Percentiles rank a stretch among this genome's conserved stretches.
Evolutionary conservation across 192 early-diverging fungal genomes (phyloP).

Genomic region (Coemansia sp.): DNA sequence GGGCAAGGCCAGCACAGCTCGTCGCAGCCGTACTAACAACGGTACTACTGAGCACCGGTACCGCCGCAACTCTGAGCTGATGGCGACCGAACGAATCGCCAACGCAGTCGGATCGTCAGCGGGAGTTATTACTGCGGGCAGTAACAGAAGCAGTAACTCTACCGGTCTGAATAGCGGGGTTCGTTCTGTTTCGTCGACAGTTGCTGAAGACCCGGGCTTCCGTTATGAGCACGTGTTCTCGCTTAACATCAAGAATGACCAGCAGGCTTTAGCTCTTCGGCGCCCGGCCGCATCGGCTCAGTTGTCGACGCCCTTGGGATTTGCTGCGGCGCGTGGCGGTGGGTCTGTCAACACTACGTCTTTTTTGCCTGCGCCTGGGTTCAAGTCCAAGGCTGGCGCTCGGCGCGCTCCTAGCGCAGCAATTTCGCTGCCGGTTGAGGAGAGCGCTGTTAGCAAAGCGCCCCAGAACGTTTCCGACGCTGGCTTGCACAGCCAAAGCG

Average conservation of each 20-base stretch:
- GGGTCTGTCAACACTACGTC: background rate
- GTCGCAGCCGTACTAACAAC: constrained; percentile 27
- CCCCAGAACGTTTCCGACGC: constrained; percentile 25
- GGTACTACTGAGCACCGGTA: constrained; percentile 56
- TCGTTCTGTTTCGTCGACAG: constrained; percentile 36
- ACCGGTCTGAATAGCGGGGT: background rate
- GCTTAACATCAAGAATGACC: constrained; percentile 24
- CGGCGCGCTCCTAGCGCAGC: constrained; percentile 8
- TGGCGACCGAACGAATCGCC: constrained; percentile 21
- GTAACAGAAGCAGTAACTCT: background rate
- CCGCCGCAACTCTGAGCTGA: constrained; percentile 52
- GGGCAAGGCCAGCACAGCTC: constrained; percentile 6
- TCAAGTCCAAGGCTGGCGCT: background rate
- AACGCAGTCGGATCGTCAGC: background rate
- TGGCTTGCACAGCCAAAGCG: background rate
- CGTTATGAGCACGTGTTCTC: constrained; percentile 51
- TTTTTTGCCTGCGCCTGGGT: background rate
- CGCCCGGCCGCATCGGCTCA: background rate
- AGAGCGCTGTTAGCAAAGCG: constrained; percentile 17
- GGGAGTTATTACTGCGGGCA: background rate
- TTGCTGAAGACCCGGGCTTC: constrained; percentile 18
- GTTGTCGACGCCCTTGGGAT: constrained; percentile 8
- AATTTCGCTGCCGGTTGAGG: constrained; percentile 34
- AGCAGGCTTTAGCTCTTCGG: background rate
- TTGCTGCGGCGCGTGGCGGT: constrained; percentile 8